A percentile compares a stretch with the other conserved stretches of the same genome.
Conservation (phyloP, 2,329 filamentous ascomycete genomes). For the Zelopaecilomyces penicillatus region DNA sequence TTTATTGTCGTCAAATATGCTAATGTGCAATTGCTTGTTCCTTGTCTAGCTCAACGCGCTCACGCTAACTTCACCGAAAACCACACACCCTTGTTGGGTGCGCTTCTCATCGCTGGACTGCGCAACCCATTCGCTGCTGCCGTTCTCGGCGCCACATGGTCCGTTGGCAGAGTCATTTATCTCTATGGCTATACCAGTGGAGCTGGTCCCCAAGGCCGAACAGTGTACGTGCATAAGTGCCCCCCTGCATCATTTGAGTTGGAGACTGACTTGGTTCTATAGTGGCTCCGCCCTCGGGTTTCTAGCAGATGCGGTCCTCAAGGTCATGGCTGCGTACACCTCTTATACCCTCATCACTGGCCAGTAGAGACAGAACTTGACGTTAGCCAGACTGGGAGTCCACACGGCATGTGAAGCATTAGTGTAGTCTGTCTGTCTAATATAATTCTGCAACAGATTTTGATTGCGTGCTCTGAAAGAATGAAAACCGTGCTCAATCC, state of each 20-base stretch:
- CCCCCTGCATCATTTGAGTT: neutral
- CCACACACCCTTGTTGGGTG: constrained; percentile 42
- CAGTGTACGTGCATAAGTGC: constrained; percentile 21
- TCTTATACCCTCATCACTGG: constrained; percentile 28
- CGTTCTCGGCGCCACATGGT: constrained; percentile 43
- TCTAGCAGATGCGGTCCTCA: constrained; percentile 30
- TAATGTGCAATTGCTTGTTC: constrained; percentile 3
- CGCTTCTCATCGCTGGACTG: constrained; percentile 48
- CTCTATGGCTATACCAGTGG: constrained; percentile 43
- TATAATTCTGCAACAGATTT: too few species aligned
- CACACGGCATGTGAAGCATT: too few species aligned
- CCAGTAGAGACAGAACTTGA: constrained; percentile 12
- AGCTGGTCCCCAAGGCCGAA: constrained; percentile 37
- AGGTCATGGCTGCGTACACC: constrained; percentile 36
- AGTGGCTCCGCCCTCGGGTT: constrained; percentile 29
- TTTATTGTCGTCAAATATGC: neutral
- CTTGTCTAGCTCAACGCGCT: constrained; percentile 43
- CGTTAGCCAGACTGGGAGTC: neutral
- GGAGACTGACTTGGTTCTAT: constrained; percentile 10
- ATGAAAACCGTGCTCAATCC: too few species aligned
- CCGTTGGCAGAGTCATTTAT: constrained; percentile 44
- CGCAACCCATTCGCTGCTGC: constrained; percentile 43
- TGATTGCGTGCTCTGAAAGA: too few species aligned
- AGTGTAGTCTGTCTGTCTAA: too few species aligned
- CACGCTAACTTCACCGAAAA: constrained; percentile 59